Percentiles rank a stretch among this genome's conserved stretches.
These are phyloP conservation scores for Triglochin maritima DNA, from an alignment of 106 monocot species.

Conservation along the genomic window DNA sequence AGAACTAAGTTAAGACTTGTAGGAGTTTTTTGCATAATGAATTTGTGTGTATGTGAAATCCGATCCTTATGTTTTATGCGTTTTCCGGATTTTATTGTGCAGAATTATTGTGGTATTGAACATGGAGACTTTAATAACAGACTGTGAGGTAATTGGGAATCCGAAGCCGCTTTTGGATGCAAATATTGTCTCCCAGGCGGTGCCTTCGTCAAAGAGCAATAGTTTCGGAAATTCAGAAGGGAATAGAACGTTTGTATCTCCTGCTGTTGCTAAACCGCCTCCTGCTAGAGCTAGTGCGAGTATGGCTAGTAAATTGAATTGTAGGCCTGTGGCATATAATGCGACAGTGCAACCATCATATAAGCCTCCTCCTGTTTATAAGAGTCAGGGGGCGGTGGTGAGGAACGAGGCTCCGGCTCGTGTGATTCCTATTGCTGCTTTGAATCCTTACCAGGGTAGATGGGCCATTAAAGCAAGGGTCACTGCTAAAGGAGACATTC, in stretches of 20 bases:
- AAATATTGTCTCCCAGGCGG: constrained; percentile 7
- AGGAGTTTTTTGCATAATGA: not conserved
- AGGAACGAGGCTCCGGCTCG: constrained; percentile 62
- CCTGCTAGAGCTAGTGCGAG: constrained; percentile 11
- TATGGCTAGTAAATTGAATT: constrained; percentile 14
- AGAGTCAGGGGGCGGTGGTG: constrained; percentile 50
- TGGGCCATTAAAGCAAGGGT: constrained; percentile 33
- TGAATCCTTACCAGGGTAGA: constrained; percentile 32
- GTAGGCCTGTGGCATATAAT: constrained; percentile 26
- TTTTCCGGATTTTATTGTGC: constrained; percentile 5
- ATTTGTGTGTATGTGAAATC: not conserved
- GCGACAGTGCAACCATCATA: constrained; percentile 75
- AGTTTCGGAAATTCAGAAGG: constrained; percentile 2
- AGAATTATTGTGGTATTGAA: constrained; percentile 87
- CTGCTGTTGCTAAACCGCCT: not conserved
- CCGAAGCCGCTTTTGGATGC: constrained; percentile 16
- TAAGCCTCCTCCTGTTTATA: constrained; percentile 76
- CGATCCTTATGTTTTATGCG: not conserved
- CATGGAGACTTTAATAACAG: constrained; percentile 51
- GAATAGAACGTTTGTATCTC: not conserved
- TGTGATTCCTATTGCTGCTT: constrained; percentile 21
- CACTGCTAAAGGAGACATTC: constrained; percentile 24
- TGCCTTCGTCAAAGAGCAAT: constrained; percentile 6
- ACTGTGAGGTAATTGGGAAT: constrained; percentile 52
- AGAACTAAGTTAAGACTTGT: too few species aligned